Percentiles rank a stretch among this genome's conserved stretches.
phyloP scores from a whole-genome alignment of 225 moss, liverwort and hornwort genomes.

The Physcomitrium patens region DNA sequence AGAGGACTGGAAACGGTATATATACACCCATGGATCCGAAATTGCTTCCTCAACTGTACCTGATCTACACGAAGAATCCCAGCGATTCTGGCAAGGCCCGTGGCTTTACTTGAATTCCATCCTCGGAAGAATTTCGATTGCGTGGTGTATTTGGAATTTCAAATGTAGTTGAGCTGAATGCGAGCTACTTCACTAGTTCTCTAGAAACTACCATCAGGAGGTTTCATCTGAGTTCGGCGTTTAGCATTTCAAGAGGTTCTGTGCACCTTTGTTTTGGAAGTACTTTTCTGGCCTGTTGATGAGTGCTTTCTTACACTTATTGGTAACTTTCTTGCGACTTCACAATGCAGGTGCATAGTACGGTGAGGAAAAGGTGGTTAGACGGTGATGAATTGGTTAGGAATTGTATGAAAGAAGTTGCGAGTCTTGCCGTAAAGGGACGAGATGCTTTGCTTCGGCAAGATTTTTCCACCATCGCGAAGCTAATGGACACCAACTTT shows the following conservation, averaged over 20 bases:
- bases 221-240: constrained; percentile 19
- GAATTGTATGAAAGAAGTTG: constrained; percentile 73
- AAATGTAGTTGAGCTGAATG: neutral
- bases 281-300: neutral
- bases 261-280: neutral
- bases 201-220: neutral
- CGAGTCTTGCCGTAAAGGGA: constrained; percentile 70
- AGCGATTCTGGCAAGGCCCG: constrained; percentile 99
- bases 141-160: neutral
- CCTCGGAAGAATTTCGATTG: constrained; percentile 18
- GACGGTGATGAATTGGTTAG: constrained; percentile 72
- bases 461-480: constrained; percentile 62
- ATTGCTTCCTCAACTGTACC: constrained; percentile 73
- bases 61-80: constrained; percentile 85
- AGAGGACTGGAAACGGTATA: constrained; percentile 70
- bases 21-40: constrained; percentile 77
- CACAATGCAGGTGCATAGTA: constrained; percentile 77
- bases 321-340: constrained; percentile 20
- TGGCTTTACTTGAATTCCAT: constrained; percentile 36
- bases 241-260: constrained; percentile 8
- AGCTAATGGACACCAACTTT: constrained; percentile 75
- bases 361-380: constrained; percentile 85
- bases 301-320: constrained; percentile 17
- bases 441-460: constrained; percentile 63
- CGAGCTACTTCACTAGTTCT: neutral